phyloP scores from a whole-genome alignment of 768 basidiomycete genomes.

The Lactarius sanguifluus region DNA sequence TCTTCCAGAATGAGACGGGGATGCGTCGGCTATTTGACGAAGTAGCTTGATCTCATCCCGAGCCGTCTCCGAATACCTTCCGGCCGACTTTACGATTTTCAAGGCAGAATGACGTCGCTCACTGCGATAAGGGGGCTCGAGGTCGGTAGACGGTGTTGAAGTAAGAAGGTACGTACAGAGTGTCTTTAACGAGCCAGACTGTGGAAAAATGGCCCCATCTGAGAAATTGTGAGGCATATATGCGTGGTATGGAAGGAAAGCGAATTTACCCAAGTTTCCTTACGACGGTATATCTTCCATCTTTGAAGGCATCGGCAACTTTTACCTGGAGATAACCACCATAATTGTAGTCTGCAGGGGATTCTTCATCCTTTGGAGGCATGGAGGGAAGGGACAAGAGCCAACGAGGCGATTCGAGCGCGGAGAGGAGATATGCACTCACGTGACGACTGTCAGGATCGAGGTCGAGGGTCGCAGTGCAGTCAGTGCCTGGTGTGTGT shows the following conservation, averaged over 20 bases:
- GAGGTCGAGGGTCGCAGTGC: background rate
- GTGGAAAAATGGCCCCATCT: slow-evolving; percentile 97
- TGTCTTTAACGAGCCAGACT: slow-evolving; percentile 86
- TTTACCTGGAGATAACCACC: slow-evolving; percentile 67
- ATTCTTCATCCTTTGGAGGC: slow-evolving; percentile 73
- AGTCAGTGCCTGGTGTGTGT: background rate
- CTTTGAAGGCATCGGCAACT: slow-evolving; percentile 80
- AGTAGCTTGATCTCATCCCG: slow-evolving; percentile 95
- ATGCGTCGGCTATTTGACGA: slow-evolving; percentile 66
- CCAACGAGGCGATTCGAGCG: background rate
- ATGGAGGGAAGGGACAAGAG: slow-evolving; percentile 51
- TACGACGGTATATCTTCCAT: slow-evolving; percentile 80
- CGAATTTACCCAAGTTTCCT: slow-evolving; percentile 80
- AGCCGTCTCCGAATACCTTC: slow-evolving; percentile 94
- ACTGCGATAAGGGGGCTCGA: slow-evolving; percentile 40
- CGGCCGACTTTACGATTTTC: slow-evolving; percentile 94
- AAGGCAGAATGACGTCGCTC: slow-evolving; percentile 79
- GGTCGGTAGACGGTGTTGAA: slow-evolving; percentile 2
- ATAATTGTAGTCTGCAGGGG: slow-evolving; percentile 77
- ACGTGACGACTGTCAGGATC: background rate
- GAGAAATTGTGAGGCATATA: slow-evolving; percentile 28
- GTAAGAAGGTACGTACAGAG: slow-evolving; percentile 51
- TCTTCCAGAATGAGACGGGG: slow-evolving; percentile 75
- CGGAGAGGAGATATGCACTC: background rate
- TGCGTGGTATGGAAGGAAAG: slow-evolving; percentile 11